phyloP scores from a whole-genome alignment of 495 filamentous ascomycete species.

The Acidomyces sp. region DNA sequence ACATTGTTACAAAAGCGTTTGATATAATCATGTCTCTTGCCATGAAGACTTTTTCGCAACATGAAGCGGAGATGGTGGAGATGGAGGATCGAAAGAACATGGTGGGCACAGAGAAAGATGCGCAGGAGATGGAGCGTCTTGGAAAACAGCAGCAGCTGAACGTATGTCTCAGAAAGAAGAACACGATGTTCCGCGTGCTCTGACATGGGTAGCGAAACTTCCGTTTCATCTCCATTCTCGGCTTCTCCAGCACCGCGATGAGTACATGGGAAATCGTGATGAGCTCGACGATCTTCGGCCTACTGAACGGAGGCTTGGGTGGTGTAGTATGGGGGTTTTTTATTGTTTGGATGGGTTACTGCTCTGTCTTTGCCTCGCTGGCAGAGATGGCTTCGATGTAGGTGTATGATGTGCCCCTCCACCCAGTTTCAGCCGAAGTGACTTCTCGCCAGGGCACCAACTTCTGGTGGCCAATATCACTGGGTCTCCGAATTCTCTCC shows the following conservation, averaged over 20 bases:
- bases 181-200: too few relatives aligned
- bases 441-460: slow-evolving; percentile 4
- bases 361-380: neutral
- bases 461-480: slow-evolving; percentile 13
- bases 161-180: slow-evolving; percentile 3
- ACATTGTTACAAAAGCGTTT: too few relatives aligned
- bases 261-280: slow-evolving; percentile 35
- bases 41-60: neutral
- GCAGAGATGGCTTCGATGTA: slow-evolving; percentile 14
- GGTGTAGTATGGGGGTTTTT: slow-evolving; percentile 8
- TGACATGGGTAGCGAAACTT: slow-evolving; percentile 32
- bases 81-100: slow-evolving; percentile 7
- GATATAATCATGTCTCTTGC: neutral
- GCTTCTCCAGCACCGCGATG: slow-evolving; percentile 38
- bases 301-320: slow-evolving; percentile 5
- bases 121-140: slow-evolving; percentile 3
- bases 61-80: slow-evolving; percentile 2
- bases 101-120: slow-evolving; percentile 6
- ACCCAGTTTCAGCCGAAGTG: neutral
- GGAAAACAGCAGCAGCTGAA: slow-evolving; percentile 7
- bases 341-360: slow-evolving; percentile 6
- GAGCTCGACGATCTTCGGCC: neutral
- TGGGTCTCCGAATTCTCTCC: slow-evolving; percentile 6
- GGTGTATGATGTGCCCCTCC: neutral
- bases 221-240: slow-evolving; percentile 36